Evolutionary conservation across 495 filamentous ascomycete species (phyloP), one percentile per base, ranked within the genome.

Genomic region (Aspergillus avenaceus): DNA sequence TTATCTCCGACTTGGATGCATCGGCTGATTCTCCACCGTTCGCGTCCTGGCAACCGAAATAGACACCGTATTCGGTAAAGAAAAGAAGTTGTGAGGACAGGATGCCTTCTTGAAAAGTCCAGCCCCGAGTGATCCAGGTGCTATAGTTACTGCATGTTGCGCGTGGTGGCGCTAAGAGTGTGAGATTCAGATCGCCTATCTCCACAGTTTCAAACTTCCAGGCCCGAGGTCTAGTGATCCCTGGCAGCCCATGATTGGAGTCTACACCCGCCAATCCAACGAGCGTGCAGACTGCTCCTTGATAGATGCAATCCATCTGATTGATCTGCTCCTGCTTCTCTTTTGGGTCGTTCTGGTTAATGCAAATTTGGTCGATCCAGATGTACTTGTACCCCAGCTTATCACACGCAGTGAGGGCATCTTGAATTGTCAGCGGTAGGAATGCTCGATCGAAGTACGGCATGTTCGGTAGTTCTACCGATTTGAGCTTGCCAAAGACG

Each of bases 331-430:
- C 19, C 24, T 42, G 32, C 12, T 23, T 14, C 9, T 54, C 46
- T 4, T 2, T 5, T 9, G 18, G 11, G 34, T 55, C 36, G 9
- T 47, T 29, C 43, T 62, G 60, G 8, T 29, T 18, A 24, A 60
- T 55, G 26, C 63, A 67, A 19, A 60, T 54, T 21, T 47, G 49
- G 37, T 65, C 62, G 8, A 67, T 44, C 62, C 57, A 67, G 23
- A 67, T 41, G 27, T 64, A 67, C n/a, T 23, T 36, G 8, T 47
- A 55, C 11, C 53, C 53, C 3, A 67, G 37, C 3, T 28, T 8
- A 1, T 22, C 51, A 9, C 56, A 56, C 2, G 63, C 45, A 0
- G 14, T 18, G 37, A 64, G 55, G 0, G 66, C 62, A 38, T 69
- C 57, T 8, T 45, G n/a, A 34, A 69, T 58, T 0, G 62, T 66